Base-by-base conservation (phyloP, 2,329 filamentous ascomycete genomes). In the Clonostachys byssicola region DNA sequence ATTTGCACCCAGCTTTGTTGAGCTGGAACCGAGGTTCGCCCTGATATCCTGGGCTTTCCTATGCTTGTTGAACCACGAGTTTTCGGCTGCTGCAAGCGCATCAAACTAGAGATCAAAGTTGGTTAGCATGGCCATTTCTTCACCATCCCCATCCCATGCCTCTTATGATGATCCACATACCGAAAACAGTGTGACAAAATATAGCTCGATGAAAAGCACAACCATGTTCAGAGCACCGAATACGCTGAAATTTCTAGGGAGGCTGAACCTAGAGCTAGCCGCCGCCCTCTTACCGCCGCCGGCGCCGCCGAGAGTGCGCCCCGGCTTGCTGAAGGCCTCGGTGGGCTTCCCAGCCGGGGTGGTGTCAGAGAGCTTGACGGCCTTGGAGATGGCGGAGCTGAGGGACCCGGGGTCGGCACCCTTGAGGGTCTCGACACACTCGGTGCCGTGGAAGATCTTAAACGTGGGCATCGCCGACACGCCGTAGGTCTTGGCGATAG, bases 381-480 rank as follows among this genome's bases (percentile, higher is more conserved):
- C 81, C 62, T 87, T 87, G 58, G 86, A 84, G 53, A 96, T 85
- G 20, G 88, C 89, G 47, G 83, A 78, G 35, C 84, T 86, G 40
- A 99, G 81, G 45, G 83, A 85, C 12, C 83, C 77, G 2, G 85
- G 80, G 70, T 96, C 88, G 34, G 92, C 91, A 57, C 94, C 94
- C 60, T 81, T 79, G 61, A 96, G 83, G 34, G 87, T 91, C 54
- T 89, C 80, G 61, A 88, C 78, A 58, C 86, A 81, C 54, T 78
- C 74, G 57, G 86, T 85, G 62, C 81, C 83, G 70, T 89, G 86
- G 76, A 90, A 92, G 67, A 97, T 84, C 64, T 96, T 81, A 71
- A 99, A 97, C 45, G 94, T 97, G 6, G 94, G 94, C 84, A 95
- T 92, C 53, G 90, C 89, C 59, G 83, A 83, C 62, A 97, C 85